These are phyloP conservation scores for Pseudogymnoascus sp. DNA, from an alignment of 2,329 filamentous ascomycete genomes.

Conservation along the genomic window DNA sequence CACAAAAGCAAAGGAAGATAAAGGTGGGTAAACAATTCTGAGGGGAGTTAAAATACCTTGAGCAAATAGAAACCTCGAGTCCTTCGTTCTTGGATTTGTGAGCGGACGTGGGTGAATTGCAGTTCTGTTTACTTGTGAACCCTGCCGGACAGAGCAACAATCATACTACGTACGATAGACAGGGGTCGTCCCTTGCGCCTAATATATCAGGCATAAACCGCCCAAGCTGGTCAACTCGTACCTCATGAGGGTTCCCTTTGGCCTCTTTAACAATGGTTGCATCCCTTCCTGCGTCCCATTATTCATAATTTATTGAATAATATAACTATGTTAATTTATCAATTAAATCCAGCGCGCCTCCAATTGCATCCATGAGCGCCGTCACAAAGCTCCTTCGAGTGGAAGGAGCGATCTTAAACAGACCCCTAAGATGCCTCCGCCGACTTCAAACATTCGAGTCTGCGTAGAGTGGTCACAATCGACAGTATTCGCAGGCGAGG, in stretches of 20 bases:
- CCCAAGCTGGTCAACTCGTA: not conserved
- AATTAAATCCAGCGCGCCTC: constrained; percentile 6
- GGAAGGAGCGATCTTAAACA: constrained; percentile 21
- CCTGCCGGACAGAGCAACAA: not conserved
- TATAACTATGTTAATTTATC: constrained; percentile 8
- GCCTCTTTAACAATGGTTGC: constrained; percentile 1
- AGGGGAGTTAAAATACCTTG: not conserved
- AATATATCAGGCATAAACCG: not conserved
- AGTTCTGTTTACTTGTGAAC: constrained; percentile 8
- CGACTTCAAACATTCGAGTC: constrained; percentile 75
- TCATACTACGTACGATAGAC: constrained; percentile 6
- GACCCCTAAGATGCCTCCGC: constrained; percentile 29
- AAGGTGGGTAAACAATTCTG: not conserved
- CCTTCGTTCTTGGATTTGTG: not conserved
- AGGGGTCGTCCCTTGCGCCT: not conserved
- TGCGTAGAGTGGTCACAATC: constrained; percentile 92
- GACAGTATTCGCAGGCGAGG: constrained; percentile 92
- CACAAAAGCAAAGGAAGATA: not conserved
- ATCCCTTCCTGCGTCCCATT: not conserved
- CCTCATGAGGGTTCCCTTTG: not conserved
- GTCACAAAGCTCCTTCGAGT: constrained; percentile 24
- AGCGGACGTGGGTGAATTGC: not conserved
- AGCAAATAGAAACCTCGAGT: not conserved
- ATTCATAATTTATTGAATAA: not conserved
- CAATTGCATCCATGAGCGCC: constrained; percentile 26